Evolutionary conservation across 805 yeast genomes (phyloP), one percentile per base, ranked within the genome.

Genomic region (Suhomyces vadensis): DNA sequence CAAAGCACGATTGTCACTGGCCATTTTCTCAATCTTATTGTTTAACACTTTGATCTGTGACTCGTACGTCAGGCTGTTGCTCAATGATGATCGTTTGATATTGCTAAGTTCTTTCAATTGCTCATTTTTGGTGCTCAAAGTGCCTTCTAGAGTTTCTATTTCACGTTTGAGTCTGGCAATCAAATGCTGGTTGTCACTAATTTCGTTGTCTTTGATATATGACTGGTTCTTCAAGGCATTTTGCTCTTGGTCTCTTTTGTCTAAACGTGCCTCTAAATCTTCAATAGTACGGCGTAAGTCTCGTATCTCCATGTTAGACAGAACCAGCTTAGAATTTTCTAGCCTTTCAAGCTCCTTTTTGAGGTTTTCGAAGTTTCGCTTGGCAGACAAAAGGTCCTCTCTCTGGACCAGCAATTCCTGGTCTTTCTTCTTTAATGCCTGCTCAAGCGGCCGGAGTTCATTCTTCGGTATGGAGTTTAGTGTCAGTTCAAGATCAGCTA

Each of bases 1-100:
- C 42, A 67, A 55, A 21, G 47, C 33, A 21, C 56, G 50, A 39
- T 55, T 63, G 24, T 57, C 50, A 4, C 42, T 51, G 5, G 19
- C 25, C 21, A 61, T 48, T 4, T 45, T 46, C 6, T 37, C 31
- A 40, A 64, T 67, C 20, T 48, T 59, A 4, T 22, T 36, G 14
- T 51, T 55, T 26, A 63, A 48, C 1, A 47, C 24, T 7, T 63
- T 60, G 21, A 64, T 53, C 40, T 64, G 66, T 2, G 53, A 35
- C 43, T 59, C 57, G 44, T 57, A 60, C 27, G 55, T 47, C 9
- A 50, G 31, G 19, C 52, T 47, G 38, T 50, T 43, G 8, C 50
- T 45, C 5, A 46, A 50, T 6, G 47, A 39, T 11, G 46, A 48
- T 10, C 57, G 50, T 53, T 17, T 51, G 53, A 42, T 56, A 9